phyloP scores from a whole-genome alignment of 2,329 filamentous ascomycete species.

The Colletotrichum gigasporum region DNA sequence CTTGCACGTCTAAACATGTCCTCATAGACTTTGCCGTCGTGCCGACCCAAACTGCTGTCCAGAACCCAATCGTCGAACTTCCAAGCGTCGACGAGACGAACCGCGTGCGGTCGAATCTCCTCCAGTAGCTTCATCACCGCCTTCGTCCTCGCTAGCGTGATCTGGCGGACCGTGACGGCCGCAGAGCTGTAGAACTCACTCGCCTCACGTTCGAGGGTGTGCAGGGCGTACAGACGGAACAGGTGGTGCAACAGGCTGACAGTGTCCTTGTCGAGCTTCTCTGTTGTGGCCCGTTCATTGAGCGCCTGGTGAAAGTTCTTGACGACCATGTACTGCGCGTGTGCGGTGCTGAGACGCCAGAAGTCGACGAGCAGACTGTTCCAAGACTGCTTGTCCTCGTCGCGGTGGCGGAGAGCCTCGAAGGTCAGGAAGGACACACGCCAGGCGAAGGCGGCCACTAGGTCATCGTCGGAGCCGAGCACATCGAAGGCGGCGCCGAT shows the following conservation, averaged over 20 bases:
- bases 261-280: constrained; percentile 66
- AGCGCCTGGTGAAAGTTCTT: constrained; percentile 72
- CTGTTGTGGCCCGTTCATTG: constrained; percentile 54
- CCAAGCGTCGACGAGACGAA: constrained; percentile 78
- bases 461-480: constrained; percentile 73
- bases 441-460: constrained; percentile 81
- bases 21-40: constrained; percentile 80
- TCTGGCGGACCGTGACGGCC: constrained; percentile 77
- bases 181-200: constrained; percentile 77
- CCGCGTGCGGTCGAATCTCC: constrained; percentile 77
- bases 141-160: constrained; percentile 73
- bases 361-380: constrained; percentile 82
- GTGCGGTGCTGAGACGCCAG: constrained; percentile 78
- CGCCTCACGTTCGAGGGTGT: constrained; percentile 70
- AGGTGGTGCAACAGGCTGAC: constrained; percentile 72
- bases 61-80: constrained; percentile 82
- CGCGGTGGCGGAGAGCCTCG: constrained; percentile 77
- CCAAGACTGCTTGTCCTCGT: constrained; percentile 80
- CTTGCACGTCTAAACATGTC: constrained; percentile 79
- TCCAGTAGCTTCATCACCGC: constrained; percentile 84
- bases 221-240: constrained; percentile 82
- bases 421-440: constrained; percentile 79
- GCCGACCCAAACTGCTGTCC: constrained; percentile 74
- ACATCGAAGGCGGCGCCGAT: constrained; percentile 80
- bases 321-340: constrained; percentile 80